These are phyloP conservation scores for Dendryphion nanum DNA, from an alignment of 2,329 filamentous ascomycete genomes.

Conservation along the genomic window DNA sequence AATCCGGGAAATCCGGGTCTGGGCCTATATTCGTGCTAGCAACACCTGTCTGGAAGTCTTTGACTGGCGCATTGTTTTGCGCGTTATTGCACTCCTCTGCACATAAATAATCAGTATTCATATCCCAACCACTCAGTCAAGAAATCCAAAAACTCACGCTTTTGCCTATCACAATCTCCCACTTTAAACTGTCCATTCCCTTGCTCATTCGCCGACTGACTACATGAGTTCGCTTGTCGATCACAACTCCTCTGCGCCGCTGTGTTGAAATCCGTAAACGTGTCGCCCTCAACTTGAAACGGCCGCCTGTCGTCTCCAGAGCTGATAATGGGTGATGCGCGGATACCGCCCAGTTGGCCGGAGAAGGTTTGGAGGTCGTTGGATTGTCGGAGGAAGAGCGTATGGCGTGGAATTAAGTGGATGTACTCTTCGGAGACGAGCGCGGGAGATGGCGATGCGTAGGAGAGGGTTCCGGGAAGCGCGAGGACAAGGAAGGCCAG, in stretches of 20 bases:
- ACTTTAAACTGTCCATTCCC: conserved; percentile 47
- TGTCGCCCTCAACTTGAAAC: conserved; percentile 30
- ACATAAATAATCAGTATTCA: too few species aligned
- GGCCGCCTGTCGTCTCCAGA: conserved; percentile 50
- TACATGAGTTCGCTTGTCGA: conserved; percentile 61
- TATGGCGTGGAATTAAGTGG: conserved; percentile 29
- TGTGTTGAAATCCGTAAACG: conserved; percentile 55
- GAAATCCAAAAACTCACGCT: conserved; percentile 23
- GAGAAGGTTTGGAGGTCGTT: conserved; percentile 39
- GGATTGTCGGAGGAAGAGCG: conserved; percentile 33
- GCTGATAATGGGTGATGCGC: conserved; percentile 49
- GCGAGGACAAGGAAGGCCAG: conserved; percentile 19
- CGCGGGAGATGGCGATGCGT: conserved; percentile 22
- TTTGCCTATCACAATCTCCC: conserved; percentile 56
- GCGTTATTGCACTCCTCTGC: conserved; percentile 28
- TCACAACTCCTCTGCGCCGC: conserved; percentile 63
- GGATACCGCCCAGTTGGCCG: conserved; percentile 51
- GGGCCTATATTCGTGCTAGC: conserved; percentile 35
- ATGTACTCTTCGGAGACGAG: conserved; percentile 19
- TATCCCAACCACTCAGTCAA: background rate
- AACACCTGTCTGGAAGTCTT: conserved; percentile 24
- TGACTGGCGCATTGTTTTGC: conserved; percentile 7
- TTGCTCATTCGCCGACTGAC: conserved; percentile 45
- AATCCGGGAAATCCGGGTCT: conserved; percentile 38
- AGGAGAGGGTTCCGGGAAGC: conserved; percentile 15